These are phyloP conservation scores for Nematodospora valgi DNA, from an alignment of 805 yeast species.

Conservation along the genomic window DNA sequence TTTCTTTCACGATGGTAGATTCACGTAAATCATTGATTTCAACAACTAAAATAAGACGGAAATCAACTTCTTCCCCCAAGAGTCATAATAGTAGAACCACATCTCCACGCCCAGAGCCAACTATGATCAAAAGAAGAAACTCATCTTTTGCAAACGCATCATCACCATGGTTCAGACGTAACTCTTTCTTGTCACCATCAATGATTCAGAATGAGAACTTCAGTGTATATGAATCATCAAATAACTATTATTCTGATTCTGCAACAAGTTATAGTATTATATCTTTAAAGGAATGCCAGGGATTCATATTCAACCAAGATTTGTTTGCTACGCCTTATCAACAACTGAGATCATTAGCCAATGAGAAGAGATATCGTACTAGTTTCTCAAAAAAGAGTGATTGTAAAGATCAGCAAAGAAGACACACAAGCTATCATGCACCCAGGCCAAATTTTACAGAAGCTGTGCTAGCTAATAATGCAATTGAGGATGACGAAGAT, in stretches of 20 bases:
- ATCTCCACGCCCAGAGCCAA: slow-evolving; percentile 10
- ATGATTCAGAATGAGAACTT: slow-evolving; percentile 57
- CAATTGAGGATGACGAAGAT: slow-evolving; percentile 17
- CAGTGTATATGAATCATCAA: slow-evolving; percentile 47
- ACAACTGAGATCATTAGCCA: slow-evolving; percentile 42
- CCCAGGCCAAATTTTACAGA: slow-evolving; percentile 18
- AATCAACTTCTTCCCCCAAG: slow-evolving; percentile 2
- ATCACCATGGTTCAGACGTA: slow-evolving; percentile 54
- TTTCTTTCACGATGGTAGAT: slow-evolving; percentile 6
- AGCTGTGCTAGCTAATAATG: slow-evolving; percentile 8
- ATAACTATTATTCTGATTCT: slow-evolving; percentile 25
- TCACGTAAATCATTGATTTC: slow-evolving; percentile 2
- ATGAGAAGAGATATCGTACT: slow-evolving; percentile 26
- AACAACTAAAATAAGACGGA: slow-evolving; percentile 6
- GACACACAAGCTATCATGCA: slow-evolving; percentile 30
- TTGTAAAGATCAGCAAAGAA: slow-evolving; percentile 14
- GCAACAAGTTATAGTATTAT: slow-evolving; percentile 31
- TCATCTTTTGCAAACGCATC: slow-evolving; percentile 35
- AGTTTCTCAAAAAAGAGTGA: neutral
- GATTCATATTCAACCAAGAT: slow-evolving; percentile 75
- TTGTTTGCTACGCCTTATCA: slow-evolving; percentile 69
- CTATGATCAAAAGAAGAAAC: slow-evolving; percentile 15
- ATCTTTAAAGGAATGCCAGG: slow-evolving; percentile 61
- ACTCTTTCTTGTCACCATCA: slow-evolving; percentile 52
- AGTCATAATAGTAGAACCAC: neutral